phyloP scores from a whole-genome alignment of 495 filamentous ascomycete genomes.

The Lasiosphaeris hirsuta region DNA sequence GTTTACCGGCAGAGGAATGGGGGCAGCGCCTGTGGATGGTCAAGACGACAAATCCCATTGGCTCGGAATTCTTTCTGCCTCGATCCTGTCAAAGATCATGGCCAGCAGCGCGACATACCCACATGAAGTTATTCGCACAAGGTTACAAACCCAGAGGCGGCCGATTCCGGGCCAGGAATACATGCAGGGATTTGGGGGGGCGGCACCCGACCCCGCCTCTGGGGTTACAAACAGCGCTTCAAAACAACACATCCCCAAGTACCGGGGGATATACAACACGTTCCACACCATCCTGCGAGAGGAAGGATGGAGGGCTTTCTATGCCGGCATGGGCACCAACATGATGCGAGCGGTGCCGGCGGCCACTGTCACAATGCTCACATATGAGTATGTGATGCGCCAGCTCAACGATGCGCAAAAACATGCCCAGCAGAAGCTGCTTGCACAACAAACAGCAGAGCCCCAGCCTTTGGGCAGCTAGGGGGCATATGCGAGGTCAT shows the following conservation, averaged over 20 bases:
- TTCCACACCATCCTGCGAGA: constrained; percentile 79
- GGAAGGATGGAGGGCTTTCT: constrained; percentile 96
- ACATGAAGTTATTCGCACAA: constrained; percentile 89
- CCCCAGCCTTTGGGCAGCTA: background rate
- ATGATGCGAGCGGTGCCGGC: constrained; percentile 93
- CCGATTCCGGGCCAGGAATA: constrained; percentile 57
- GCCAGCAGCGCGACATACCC: constrained; percentile 96
- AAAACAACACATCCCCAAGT: constrained; percentile 53
- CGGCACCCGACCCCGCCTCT: background rate
- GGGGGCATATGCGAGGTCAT: background rate
- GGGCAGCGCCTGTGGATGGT: constrained; percentile 49
- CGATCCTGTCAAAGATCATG: constrained; percentile 91
- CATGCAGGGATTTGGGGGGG: constrained; percentile 57
- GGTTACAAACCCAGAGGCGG: constrained; percentile 82
- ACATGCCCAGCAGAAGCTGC: constrained; percentile 31
- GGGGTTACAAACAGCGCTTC: background rate
- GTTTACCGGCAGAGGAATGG: constrained; percentile 85
- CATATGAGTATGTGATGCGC: constrained; percentile 84
- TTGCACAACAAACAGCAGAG: background rate
- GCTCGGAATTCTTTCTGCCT: constrained; percentile 77
- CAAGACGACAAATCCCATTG: constrained; percentile 39
- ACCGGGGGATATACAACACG: constrained; percentile 77
- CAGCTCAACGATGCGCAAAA: constrained; percentile 36
- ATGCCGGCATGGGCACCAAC: constrained; percentile 96
- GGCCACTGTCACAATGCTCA: constrained; percentile 95